Base-by-base conservation (phyloP, 2,329 filamentous ascomycete genomes). In the Paecilomyces sp. region DNA sequence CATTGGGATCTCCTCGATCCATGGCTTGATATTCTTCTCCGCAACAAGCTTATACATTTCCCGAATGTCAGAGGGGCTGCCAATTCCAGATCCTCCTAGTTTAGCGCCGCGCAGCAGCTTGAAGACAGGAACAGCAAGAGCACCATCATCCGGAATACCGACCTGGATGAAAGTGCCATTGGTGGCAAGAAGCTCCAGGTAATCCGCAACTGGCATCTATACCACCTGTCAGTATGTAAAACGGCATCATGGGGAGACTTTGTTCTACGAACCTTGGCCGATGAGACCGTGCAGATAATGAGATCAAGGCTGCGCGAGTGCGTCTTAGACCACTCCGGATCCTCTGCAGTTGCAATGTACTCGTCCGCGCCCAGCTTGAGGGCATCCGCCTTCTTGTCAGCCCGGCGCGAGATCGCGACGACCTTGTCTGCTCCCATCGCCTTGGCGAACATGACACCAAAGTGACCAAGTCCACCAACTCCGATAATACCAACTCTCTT, bases 401-500 rank as follows among this genome's bases (percentile, higher is more conserved):
- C 65, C 24, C 74, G 79, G n/a, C 83, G 77, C 5, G 81, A 84
- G 63, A 86, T 84, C 3, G 78, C 83, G 31, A 83, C 79, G 4
- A 85, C 79, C 50, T 83, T 82, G 55, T 90, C 86, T 11, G 86
- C 87, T 3, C 87, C 88, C 3, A 93, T 78, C 0, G 89, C 89
- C 68, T 84, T 86, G 0, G 89, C 86, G 70, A 84, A 90, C 60
- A 91, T 79, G 5, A 92, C 71, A 1, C 83, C 89, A 63, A 91
- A 88, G 68, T 93, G 88, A 0, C 89, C 89, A 12, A 55, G 76
- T 1, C 89, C 89, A 22, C 90, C 89, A 13, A 92, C 78, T 22
- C 89, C 89, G 25, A 91, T 80, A 56, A 93, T 85, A 0, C 85
- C 90, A 1, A 93, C 87, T 4, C 76, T 80, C 74, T 89, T 90